Conservation (phyloP, 202 grass and related monocot species). For the Hordeum pubiflorum region DNA sequence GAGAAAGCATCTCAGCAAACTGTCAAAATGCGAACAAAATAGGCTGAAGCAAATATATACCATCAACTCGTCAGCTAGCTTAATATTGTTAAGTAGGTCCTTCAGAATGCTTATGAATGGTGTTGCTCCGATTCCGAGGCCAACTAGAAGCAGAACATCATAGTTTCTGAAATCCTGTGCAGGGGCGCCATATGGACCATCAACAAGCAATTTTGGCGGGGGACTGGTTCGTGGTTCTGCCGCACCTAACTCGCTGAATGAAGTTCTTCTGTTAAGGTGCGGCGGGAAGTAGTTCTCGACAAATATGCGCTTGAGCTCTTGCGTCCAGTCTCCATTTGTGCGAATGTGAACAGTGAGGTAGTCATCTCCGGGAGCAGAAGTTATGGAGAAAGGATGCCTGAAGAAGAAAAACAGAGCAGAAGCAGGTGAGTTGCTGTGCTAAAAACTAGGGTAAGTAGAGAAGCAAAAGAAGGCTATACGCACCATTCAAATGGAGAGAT, state of each 20-base stretch:
- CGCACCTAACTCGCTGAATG: conserved; percentile 51
- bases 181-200: conserved; percentile 89
- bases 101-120: conserved; percentile 96
- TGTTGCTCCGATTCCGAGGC: conserved; percentile 90
- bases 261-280: conserved; percentile 48
- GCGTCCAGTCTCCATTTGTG: conserved; percentile 90
- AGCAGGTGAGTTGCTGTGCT: conserved; percentile 10
- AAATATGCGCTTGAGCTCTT: conserved; percentile 90
- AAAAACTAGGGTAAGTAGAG: conserved; percentile 19
- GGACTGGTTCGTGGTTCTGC: conserved; percentile 36
- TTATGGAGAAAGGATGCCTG: conserved; percentile 99
- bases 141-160: conserved; percentile 87
- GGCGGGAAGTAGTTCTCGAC: conserved; percentile 68
- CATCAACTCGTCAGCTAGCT: conserved; percentile 93
- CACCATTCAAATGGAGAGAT: conserved; percentile 99
- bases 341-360: conserved; percentile 91
- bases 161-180: conserved; percentile 99
- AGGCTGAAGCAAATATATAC: conserved; percentile 27
- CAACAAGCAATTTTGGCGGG: conserved; percentile 71
- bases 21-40: not conserved
- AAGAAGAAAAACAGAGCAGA: not conserved
- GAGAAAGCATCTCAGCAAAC: not conserved
- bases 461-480: not conserved
- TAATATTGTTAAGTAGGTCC: conserved; percentile 96
- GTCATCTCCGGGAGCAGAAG: conserved; percentile 92